Evolutionary conservation across 176 grass and related monocot species (phyloP), one percentile per base, ranked within the genome.

Genomic region (Hsuehochloa calcarea): DNA sequence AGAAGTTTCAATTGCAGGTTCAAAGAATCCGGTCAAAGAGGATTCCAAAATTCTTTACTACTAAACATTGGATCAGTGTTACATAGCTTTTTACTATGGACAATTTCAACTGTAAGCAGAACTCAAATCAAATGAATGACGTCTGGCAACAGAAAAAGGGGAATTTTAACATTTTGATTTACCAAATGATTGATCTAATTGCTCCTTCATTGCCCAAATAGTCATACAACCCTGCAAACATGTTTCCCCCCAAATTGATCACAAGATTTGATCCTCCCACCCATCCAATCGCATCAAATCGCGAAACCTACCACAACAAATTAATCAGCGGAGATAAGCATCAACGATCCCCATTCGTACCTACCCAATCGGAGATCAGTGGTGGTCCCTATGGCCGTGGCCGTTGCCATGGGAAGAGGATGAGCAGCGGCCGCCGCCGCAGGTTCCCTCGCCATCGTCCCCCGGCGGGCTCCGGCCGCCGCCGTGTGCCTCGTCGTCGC

Each of bases 401-500:
- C 60, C 68, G 31, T 84, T 70, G 19, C 50, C 95, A 43, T 90
- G 85, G 61, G 95, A 85, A 38, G 87, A 95, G 8, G 85, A 52
- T 31, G 80, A 17, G 74, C 85, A 64, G 45, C 75, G 37, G 75
- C 55, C 19, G 5, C 69, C 34, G 26, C 77, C 38, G 8, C 79
- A 46, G 69, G 78, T 69, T 1, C 88, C 88, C 77, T 86, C 83
- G 64, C 87, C 80, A 9, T 29, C 65, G 22, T 83, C 77, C 3
- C 76, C 70, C 16, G 45, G 72, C 34, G 71, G 74, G 25, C 81
- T 65, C 13, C 51, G n/a, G 27, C 80, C 55, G 6, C 87, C 49
- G 46, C 55, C 44, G 23, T 69, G 45, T 14, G 82, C 87, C 82
- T 98, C 93, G 12, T 98, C 91, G 75, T 98, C 95, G 85, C 95